Evolutionary conservation across 2,329 filamentous ascomycete genomes (phyloP), one percentile per base, ranked within the genome.

Genomic region (Cladosporium sp.): DNA sequence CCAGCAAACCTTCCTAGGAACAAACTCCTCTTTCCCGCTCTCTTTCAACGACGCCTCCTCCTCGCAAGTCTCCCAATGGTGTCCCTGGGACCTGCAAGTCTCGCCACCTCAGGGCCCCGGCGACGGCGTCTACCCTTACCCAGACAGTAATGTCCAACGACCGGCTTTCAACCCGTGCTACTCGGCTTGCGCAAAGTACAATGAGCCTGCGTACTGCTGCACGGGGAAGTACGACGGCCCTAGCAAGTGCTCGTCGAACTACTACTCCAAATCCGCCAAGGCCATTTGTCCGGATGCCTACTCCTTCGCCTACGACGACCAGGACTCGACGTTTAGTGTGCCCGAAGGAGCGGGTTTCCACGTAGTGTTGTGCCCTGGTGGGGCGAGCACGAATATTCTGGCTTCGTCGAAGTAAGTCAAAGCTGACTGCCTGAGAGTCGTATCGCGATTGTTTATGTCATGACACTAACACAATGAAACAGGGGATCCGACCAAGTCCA

Each of bases 241-340:
- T 2, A 80, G 83, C 26, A 81, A 82, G 58, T 95, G 91, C 79
- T 80, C 83, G 66, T 88, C 89, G 2, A 88, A 88, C 59, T 78
- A 85, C 48, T 95, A 93, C 79, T 88, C 88, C 69, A 85, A 81
- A 66, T 82, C 82, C 13, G 90, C 91, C 62, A 95, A 96, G 80
- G 79, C 79, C 3, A 84, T 94, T 14, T 96, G 92, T 74, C 91
- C 92, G 0, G 92, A 96, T 77, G 91, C 91, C 2, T 96, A 95
- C 79, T 92, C 89, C 73, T 96, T 86, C 75, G 83, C 85, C n/a
- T 86, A 84, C 68, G 84, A 87, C 70, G 85, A 87, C 68, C 80
- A 84, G 69, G 81, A 79, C 13, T 85, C 83, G 25, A 86, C 84
- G 1, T 86, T 87, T 74, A 84, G 86, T 71, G 83, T 85, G 36